Conservation (phyloP, 2,329 filamentous ascomycete species). For the Emmonsiellopsis sp. region DNA sequence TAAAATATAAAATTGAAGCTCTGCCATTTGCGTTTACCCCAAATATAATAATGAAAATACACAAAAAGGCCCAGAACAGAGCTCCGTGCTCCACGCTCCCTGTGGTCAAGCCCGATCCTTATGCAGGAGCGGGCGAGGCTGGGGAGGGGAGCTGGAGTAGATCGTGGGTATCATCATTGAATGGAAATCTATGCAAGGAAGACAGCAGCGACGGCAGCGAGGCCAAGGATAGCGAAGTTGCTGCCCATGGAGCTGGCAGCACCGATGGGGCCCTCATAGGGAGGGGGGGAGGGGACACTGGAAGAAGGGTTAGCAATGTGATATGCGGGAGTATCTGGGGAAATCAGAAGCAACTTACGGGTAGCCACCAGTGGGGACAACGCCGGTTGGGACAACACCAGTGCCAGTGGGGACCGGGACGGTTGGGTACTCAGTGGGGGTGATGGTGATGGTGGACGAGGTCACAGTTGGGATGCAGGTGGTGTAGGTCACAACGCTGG, state of each 20-base stretch:
- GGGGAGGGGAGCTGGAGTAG: constrained; percentile 1
- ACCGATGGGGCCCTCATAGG: constrained; percentile 15
- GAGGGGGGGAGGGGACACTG: constrained; percentile 8
- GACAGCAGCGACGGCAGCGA: constrained; percentile 20
- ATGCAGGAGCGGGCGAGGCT: background rate
- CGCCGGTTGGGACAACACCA: constrained; percentile 5
- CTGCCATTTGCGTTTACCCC: constrained; percentile 2
- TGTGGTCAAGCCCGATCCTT: background rate
- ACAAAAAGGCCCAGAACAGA: constrained; percentile 1
- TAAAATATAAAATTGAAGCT: background rate
- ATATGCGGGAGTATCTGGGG: background rate
- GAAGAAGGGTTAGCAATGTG: background rate
- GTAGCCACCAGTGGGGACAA: constrained; percentile 3
- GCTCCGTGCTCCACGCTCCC: background rate
- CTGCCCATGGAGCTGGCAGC: constrained; percentile 20
- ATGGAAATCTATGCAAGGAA: constrained; percentile 22
- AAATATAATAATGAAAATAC: background rate
- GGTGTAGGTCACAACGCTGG: constrained; percentile 40
- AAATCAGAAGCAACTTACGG: background rate
- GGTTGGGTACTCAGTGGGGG: constrained; percentile 7
- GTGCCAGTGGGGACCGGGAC: constrained; percentile 6
- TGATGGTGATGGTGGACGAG: constrained; percentile 10
- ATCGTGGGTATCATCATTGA: constrained; percentile 13
- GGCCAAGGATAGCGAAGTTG: constrained; percentile 20
- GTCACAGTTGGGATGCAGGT: constrained; percentile 32